phyloP scores from a whole-genome alignment of 2,329 filamentous ascomycete genomes.

The Cladophialophora exuberans region DNA sequence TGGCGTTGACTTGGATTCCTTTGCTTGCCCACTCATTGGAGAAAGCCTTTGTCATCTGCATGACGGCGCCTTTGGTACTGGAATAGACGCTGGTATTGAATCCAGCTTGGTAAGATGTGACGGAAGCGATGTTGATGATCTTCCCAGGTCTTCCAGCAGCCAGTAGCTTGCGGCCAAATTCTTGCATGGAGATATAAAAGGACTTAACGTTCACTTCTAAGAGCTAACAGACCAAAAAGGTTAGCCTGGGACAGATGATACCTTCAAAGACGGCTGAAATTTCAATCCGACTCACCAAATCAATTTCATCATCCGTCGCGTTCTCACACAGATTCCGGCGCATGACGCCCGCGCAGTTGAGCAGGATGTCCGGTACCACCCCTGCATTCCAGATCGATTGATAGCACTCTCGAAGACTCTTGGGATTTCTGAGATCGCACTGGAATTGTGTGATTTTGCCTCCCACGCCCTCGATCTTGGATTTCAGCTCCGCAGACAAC shows the following conservation, averaged over 20 bases:
- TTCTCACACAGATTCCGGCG: constrained; percentile 14
- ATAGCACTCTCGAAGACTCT: constrained; percentile 12
- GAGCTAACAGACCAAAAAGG: constrained; percentile 7
- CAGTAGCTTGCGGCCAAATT: constrained; percentile 13
- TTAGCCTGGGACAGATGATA: neutral
- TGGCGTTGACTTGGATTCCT: constrained; percentile 37
- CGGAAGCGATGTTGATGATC: constrained; percentile 24
- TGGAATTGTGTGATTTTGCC: constrained; percentile 10
- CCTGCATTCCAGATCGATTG: constrained; percentile 11
- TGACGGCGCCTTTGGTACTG: constrained; percentile 48
- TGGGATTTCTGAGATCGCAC: constrained; percentile 9
- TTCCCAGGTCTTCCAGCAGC: constrained; percentile 7
- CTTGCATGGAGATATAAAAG: constrained; percentile 15
- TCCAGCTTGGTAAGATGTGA: constrained; percentile 15
- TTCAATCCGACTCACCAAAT: constrained; percentile 1
- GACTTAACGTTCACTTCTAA: constrained; percentile 17
- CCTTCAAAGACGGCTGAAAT: neutral
- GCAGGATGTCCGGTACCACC: constrained; percentile 15
- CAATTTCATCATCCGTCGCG: constrained; percentile 16
- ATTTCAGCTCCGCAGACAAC: constrained; percentile 4
- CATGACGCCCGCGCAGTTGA: constrained; percentile 21
- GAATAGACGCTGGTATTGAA: constrained; percentile 33
- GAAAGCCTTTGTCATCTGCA: constrained; percentile 46
- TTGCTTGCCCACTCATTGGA: constrained; percentile 43
- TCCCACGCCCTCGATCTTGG: constrained; percentile 4